Percentiles rank a stretch among this genome's conserved stretches.
Evolutionary conservation across 164 flowering plant genomes (phyloP).

Genomic region (Macadamia integrifolia): DNA sequence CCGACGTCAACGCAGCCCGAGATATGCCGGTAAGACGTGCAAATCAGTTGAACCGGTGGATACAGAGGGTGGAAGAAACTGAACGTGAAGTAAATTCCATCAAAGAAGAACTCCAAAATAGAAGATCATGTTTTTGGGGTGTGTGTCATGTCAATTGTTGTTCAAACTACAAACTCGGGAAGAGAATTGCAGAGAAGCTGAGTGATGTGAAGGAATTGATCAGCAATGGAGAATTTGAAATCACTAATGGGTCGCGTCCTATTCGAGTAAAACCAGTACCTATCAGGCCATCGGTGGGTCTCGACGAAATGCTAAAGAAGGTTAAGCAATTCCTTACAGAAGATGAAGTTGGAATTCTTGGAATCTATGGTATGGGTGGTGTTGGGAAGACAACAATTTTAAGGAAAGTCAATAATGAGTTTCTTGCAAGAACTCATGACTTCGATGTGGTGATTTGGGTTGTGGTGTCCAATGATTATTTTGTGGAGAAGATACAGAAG

Average conservation of each 20-base stretch:
- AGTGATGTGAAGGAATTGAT: not conserved
- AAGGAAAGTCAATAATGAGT: too few relatives aligned
- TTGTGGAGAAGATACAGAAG: not conserved
- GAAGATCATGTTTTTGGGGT: not conserved
- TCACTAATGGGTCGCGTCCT: not conserved
- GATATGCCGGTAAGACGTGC: too few relatives aligned
- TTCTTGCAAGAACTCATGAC: too few relatives aligned
- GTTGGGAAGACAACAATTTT: too few relatives aligned
- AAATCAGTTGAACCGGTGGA: too few relatives aligned
- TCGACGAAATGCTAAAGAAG: not conserved
- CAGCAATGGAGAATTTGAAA: not conserved
- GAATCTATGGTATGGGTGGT: too few relatives aligned
- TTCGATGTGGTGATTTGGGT: too few relatives aligned
- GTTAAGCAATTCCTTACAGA: not conserved
- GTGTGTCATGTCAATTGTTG: not conserved
- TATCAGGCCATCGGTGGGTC: not conserved
- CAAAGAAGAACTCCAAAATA: not conserved
- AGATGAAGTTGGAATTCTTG: too few relatives aligned
- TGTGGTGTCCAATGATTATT: too few relatives aligned
- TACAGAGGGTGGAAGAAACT: not conserved
- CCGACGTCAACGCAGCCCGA: too few relatives aligned
- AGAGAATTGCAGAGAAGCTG: not conserved
- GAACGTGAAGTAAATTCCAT: not conserved
- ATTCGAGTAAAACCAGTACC: not conserved
- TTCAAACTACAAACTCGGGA: conserved; percentile 1